These are phyloP conservation scores for Vitis vinifera DNA, from an alignment of 164 flowering plant species.

Conservation along the genomic window ASM3070453v1 NC_081819.1:21411001-21411500, in stretches of 20 bases:
- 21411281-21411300: constrained; percentile 10
- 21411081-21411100: no score
- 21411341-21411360: not conserved
- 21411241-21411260: no score
- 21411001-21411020: no score
- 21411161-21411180: not conserved
- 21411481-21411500: not conserved
- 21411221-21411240: no score
- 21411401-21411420: constrained; percentile 1
- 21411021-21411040: no score
- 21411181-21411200: not conserved
- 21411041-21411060: no score
- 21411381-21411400: constrained; percentile 1
- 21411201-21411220: no score
- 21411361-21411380: not conserved
- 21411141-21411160: no score
- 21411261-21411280: constrained; percentile 21
- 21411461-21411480: not conserved
- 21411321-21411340: constrained; percentile 2
- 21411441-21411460: not conserved
- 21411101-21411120: no score
- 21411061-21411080: no score
- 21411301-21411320: not conserved
- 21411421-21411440: not conserved
- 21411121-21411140: no score